phyloP scores from a whole-genome alignment of 257 asterid species.

The Paulownia fortunei region DNA sequence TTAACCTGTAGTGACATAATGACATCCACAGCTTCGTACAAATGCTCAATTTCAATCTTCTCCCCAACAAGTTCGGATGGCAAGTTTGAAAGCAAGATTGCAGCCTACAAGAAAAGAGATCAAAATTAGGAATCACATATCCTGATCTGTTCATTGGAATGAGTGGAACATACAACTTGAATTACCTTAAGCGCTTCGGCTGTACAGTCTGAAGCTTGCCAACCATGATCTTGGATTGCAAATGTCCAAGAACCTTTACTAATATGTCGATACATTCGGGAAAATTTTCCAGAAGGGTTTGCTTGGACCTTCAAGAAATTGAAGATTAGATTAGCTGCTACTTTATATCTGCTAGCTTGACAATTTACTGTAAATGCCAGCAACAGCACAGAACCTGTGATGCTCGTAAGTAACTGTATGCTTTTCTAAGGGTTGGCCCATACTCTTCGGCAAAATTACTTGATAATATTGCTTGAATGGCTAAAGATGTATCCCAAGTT shows the following conservation, averaged over 20 bases:
- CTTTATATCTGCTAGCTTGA: neutral
- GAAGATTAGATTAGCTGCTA: neutral
- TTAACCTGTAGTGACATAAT: conserved; percentile 47
- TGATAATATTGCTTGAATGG: conserved; percentile 52
- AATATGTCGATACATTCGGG: conserved; percentile 47
- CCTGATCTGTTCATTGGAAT: neutral
- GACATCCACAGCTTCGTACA: conserved; percentile 47
- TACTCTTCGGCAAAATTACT: conserved; percentile 43
- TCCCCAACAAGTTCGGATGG: conserved; percentile 43
- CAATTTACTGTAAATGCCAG: neutral
- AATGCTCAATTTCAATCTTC: conserved; percentile 28
- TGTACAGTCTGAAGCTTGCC: conserved; percentile 57
- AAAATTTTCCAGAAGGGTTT: conserved; percentile 45
- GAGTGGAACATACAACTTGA: neutral
- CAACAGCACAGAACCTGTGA: conserved; percentile 45
- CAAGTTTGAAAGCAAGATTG: conserved; percentile 39
- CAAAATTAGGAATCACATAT: neutral
- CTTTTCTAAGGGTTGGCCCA: conserved; percentile 44
- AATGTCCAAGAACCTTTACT: conserved; percentile 60
- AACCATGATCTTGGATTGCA: conserved; percentile 53
- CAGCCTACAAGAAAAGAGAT: conserved; percentile 25
- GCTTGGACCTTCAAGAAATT: conserved; percentile 37
- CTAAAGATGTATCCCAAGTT: conserved; percentile 54
- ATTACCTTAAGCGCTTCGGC: conserved; percentile 50
- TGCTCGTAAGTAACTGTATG: conserved; percentile 44